Evolutionary conservation across 1,284 basidiomycete genomes (phyloP).

Genomic region (Ustilago nuda): DNA sequence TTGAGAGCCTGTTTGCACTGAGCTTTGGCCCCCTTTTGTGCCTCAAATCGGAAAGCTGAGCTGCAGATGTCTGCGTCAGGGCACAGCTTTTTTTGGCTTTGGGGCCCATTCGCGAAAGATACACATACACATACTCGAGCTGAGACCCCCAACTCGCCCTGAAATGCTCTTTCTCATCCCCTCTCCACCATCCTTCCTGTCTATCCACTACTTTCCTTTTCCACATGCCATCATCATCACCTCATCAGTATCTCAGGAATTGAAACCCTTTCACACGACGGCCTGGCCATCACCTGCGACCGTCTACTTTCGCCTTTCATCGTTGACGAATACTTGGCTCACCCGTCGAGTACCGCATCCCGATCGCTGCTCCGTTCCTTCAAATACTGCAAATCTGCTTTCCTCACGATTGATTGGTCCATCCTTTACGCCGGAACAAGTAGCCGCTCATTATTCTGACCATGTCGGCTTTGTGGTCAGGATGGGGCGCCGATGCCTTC

Average conservation of each 20-base stretch:
- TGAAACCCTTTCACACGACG: background rate
- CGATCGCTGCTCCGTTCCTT: background rate
- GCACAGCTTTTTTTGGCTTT: slow-evolving; percentile 5
- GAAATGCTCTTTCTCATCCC: background rate
- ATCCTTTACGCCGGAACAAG: background rate
- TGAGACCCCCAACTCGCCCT: slow-evolving; percentile 13
- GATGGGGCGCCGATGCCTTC: slow-evolving; percentile 63
- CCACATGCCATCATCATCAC: background rate
- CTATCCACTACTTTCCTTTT: background rate
- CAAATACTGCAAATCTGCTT: background rate
- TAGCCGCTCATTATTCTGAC: no score
- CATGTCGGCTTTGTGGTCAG: slow-evolving; percentile 59
- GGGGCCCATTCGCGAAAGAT: slow-evolving; percentile 16
- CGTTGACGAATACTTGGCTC: background rate
- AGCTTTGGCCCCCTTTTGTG: slow-evolving; percentile 3
- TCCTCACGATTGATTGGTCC: background rate
- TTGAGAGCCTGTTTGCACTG: background rate
- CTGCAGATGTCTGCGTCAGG: slow-evolving; percentile 11
- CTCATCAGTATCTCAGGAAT: background rate
- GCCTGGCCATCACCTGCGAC: background rate
- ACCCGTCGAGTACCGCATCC: background rate
- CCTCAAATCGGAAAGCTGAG: slow-evolving; percentile 3
- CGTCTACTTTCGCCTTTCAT: background rate
- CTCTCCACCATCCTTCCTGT: background rate
- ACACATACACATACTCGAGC: slow-evolving; percentile 14